These are phyloP conservation scores for Debaryomyces psychrophilus DNA, from an alignment of 1,139 yeast species.

Conservation along the genomic window DNA sequence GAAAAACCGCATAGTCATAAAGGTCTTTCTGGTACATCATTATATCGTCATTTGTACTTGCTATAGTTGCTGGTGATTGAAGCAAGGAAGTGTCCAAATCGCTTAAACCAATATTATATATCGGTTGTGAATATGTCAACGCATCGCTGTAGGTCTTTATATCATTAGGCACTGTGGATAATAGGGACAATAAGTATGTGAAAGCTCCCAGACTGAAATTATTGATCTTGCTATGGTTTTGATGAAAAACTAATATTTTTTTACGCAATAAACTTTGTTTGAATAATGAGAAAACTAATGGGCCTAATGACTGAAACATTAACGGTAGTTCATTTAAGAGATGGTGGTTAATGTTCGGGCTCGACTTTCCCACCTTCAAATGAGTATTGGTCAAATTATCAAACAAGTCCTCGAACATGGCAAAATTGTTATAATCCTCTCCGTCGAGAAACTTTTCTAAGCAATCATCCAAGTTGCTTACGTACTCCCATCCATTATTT, in stretches of 20 bases:
- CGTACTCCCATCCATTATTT: conserved; percentile 59
- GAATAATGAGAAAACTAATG: conserved; percentile 71
- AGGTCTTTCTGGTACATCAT: conserved; percentile 56
- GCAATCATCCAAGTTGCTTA: conserved; percentile 45
- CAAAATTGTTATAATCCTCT: conserved; percentile 21
- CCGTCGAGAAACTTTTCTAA: conserved; percentile 42
- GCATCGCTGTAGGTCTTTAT: conserved; percentile 23
- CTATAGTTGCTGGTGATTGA: conserved; percentile 49
- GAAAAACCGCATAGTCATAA: conserved; percentile 53
- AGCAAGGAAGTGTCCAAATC: conserved; percentile 42
- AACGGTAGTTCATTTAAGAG: conserved; percentile 52
- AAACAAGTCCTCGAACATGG: conserved; percentile 26
- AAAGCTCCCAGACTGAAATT: conserved; percentile 30
- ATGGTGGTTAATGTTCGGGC: conserved; percentile 39
- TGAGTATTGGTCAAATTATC: conserved; percentile 14
- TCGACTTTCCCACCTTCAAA: conserved; percentile 13
- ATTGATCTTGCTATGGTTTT: conserved; percentile 33
- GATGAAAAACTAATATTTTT: conserved; percentile 60
- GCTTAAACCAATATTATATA: conserved; percentile 67
- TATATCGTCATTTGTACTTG: conserved; percentile 74
- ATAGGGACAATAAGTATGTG: conserved; percentile 39
- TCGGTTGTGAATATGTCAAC: conserved; percentile 42
- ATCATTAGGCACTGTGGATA: conserved; percentile 43
- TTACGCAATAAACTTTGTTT: conserved; percentile 67
- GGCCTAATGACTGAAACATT: conserved; percentile 63